These are phyloP conservation scores for Sicyos edulis DNA, from an alignment of 306 rosid species.

Conservation along the genomic window DNA sequence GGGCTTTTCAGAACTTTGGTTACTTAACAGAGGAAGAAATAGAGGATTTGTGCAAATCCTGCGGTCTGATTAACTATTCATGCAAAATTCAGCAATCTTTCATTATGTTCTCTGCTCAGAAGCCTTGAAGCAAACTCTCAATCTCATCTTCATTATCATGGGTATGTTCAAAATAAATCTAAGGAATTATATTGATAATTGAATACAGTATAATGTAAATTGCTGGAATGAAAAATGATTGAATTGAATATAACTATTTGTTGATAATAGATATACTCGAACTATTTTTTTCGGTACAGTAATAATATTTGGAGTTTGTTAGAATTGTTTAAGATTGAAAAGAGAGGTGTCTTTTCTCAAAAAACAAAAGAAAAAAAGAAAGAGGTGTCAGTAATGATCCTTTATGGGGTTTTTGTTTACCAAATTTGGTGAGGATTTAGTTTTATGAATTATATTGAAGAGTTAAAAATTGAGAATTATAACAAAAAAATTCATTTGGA, in stretches of 20 bases:
- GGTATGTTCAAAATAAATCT: neutral
- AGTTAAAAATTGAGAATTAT: too few species aligned
- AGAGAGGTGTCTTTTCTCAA: neutral
- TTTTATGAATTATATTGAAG: too few species aligned
- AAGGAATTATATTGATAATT: neutral
- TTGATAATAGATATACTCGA: neutral
- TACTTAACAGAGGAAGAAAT: constrained; percentile 59
- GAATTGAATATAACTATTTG: neutral
- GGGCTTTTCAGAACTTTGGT: constrained; percentile 36
- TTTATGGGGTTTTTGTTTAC: too few species aligned
- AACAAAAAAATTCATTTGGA: too few species aligned
- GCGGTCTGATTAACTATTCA: constrained; percentile 73
- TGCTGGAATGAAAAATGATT: neutral
- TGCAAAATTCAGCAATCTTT: constrained; percentile 57
- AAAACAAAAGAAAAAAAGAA: too few species aligned
- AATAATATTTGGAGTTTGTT: too few species aligned
- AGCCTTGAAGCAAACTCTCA: constrained; percentile 33
- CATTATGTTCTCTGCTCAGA: constrained; percentile 78
- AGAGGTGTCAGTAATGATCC: neutral
- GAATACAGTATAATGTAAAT: neutral
- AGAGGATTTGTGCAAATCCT: constrained; percentile 60
- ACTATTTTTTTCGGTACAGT: neutral
- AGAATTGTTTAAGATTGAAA: neutral
- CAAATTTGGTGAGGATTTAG: too few species aligned
- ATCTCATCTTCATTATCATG: constrained; percentile 21